Conservation (phyloP, 2,329 filamentous ascomycete species). For the Epichloe festucae region DNA sequence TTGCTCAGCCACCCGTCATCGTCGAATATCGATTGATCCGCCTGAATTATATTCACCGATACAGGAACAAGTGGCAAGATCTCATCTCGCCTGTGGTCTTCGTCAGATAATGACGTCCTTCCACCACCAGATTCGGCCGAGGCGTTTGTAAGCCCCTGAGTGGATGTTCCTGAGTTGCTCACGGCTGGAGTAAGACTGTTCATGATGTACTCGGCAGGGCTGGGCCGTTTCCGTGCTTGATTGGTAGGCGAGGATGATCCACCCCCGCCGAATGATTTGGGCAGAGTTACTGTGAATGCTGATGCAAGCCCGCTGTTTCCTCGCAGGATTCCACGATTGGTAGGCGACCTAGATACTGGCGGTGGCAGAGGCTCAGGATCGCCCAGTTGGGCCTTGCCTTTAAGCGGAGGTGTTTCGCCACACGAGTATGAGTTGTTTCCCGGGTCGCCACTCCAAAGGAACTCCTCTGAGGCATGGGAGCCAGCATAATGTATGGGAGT, state of each 20-base stretch:
- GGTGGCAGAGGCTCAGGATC: constrained; percentile 35
- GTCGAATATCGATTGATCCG: constrained; percentile 53
- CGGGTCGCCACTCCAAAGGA: constrained; percentile 38
- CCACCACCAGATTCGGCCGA: constrained; percentile 32
- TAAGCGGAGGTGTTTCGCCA: constrained; percentile 47
- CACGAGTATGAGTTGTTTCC: constrained; percentile 45
- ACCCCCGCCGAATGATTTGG: constrained; percentile 28
- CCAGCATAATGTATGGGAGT: constrained; percentile 42
- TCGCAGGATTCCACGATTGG: constrained; percentile 38
- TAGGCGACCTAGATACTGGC: constrained; percentile 47
- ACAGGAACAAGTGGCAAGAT: constrained; percentile 34
- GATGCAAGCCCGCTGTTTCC: constrained; percentile 43
- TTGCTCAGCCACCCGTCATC: constrained; percentile 53
- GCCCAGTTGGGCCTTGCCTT: constrained; percentile 30
- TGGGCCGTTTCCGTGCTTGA: constrained; percentile 39
- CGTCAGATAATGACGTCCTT: constrained; percentile 40
- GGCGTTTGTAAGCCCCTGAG: constrained; percentile 35
- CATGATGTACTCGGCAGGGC: constrained; percentile 48
- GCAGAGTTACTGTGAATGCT: constrained; percentile 41
- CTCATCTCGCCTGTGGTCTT: constrained; percentile 36
- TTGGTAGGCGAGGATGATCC: constrained; percentile 32
- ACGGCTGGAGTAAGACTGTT: constrained; percentile 37
- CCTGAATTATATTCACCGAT: constrained; percentile 38
- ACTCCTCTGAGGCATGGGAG: constrained; percentile 44
- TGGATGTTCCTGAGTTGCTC: constrained; percentile 25